A percentile compares a stretch with the other conserved stretches of the same genome.
Evolutionary conservation across 139 green algal genomes (phyloP).

Genomic region (Bryopsis sp.): DNA sequence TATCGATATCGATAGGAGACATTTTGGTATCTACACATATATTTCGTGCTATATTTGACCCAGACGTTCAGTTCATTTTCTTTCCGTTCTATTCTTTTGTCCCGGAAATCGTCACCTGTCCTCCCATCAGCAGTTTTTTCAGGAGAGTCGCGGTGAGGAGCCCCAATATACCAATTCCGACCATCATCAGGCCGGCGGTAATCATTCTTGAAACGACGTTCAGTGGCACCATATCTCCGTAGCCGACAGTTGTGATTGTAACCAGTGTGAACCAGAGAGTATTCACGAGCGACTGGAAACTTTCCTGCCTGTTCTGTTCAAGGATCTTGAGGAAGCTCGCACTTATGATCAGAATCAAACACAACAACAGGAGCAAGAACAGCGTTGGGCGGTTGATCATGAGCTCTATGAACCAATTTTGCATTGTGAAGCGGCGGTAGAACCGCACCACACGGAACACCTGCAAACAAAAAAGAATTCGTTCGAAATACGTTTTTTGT

Average conservation of each 20-base stretch:
- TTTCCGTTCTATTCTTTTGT: too few relatives aligned
- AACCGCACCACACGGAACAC: slow-evolving; percentile 22
- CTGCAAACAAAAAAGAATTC: too few relatives aligned
- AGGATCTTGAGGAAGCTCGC: slow-evolving; percentile 23
- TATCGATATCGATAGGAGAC: too few relatives aligned
- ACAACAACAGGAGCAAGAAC: slow-evolving; percentile 22
- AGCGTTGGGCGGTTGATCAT: slow-evolving; percentile 25
- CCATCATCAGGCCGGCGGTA: slow-evolving; percentile 20
- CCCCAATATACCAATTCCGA: slow-evolving; percentile 28
- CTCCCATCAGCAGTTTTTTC: slow-evolving; percentile 24
- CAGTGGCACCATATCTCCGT: slow-evolving; percentile 25
- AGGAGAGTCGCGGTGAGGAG: slow-evolving; percentile 25
- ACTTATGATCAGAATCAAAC: slow-evolving; percentile 16
- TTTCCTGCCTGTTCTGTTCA: slow-evolving; percentile 20
- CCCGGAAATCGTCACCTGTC: not conserved
- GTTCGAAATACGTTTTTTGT: too few relatives aligned
- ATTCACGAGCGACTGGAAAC: slow-evolving; percentile 19
- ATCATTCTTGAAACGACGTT: slow-evolving; percentile 19
- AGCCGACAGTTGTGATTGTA: slow-evolving; percentile 27
- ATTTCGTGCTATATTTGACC: too few relatives aligned
- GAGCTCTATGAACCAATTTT: slow-evolving; percentile 22
- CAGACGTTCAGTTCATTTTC: too few relatives aligned
- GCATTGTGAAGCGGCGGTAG: slow-evolving; percentile 19
- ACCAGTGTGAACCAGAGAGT: slow-evolving; percentile 24
- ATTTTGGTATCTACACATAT: too few relatives aligned